These are phyloP conservation scores for Cutaneotrichosporon mucoides DNA, from an alignment of 1,284 basidiomycete species.

Conservation along the genomic window DNA sequence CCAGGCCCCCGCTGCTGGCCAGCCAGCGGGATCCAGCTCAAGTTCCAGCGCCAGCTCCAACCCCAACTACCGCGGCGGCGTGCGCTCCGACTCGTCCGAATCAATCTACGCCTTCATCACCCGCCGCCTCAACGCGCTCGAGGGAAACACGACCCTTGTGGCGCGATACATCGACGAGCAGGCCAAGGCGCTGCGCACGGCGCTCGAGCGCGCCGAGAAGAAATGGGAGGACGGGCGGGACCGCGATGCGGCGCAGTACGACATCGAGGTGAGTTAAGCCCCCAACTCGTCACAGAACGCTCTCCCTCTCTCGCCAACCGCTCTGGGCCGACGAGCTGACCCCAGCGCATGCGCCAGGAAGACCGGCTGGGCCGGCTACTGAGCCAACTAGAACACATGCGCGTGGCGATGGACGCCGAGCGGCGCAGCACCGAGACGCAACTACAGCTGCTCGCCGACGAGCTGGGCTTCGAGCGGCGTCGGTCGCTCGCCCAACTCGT, in stretches of 20 bases:
- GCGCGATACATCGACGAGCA: conserved; percentile 89
- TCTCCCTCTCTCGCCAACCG: neutral
- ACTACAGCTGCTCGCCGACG: conserved; percentile 34
- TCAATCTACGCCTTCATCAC: conserved; percentile 96
- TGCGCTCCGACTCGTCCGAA: conserved; percentile 62
- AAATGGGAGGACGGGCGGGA: conserved; percentile 41
- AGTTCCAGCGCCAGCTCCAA: neutral
- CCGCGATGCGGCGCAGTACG: conserved; percentile 25
- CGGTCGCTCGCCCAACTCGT: conserved; percentile 41
- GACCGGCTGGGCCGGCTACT: conserved; percentile 37
- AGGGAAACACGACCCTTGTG: conserved; percentile 82
- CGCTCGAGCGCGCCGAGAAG: conserved; percentile 65
- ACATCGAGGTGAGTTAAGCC: neutral
- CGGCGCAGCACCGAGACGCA: conserved; percentile 30
- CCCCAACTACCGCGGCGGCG: neutral
- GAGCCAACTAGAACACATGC: conserved; percentile 40
- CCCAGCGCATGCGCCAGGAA: conserved; percentile 25
- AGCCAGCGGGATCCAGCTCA: neutral
- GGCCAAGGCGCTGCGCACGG: conserved; percentile 68
- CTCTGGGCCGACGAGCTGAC: neutral
- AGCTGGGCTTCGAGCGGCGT: conserved; percentile 42
- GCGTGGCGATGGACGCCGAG: conserved; percentile 32
- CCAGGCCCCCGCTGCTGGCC: no score
- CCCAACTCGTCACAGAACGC: no score
- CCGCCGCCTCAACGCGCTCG: conserved; percentile 80